Base-by-base conservation (phyloP, 441 rosid genomes). In the Gossypium gossypioides region DNA sequence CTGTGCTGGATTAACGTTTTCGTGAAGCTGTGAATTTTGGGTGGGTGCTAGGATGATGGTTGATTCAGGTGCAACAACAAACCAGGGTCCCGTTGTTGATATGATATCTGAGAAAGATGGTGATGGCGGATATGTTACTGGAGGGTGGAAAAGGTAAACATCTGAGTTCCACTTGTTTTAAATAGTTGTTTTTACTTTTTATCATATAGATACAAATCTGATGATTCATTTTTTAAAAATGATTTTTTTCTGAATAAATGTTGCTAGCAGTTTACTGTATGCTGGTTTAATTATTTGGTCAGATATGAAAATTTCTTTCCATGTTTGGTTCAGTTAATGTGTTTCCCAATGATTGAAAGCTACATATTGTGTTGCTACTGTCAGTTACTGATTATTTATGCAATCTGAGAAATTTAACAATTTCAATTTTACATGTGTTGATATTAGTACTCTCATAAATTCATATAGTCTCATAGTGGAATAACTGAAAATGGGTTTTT, bases 41-140 rank as follows among this genome's bases (percentile, higher is more conserved):
- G 71, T 61, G 16, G 77, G 77, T 66, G 24, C 68, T 37, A 90
- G 76, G 77, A 90, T 90, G 94, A 91, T 93, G 97, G 89, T 90
- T 25, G 97, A 89, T 87, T 79, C 91, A 1, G 77, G 84, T 59
- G 69, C 91, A 9, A 65, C 81, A 4, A 91, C 82, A 21, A 85
- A 84, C 66, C 76, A 72, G 40, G 83, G 82, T 24, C 78, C 82
- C 1, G 1, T 79, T 42, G 79, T 73, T 54, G 86, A 84, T 77
- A 65, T 80, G 34, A 72, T 82, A 42, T 74, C 72, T 1, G 87
- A 77, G 79, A 91, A 89, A 83, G 90, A 88, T 37, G 59, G 59
- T 55, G 59, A 55, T 55, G 60, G 60, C 4, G 60, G 60, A 75
- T 86, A 78, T 56, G 27, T 55, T 55, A 55, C 25, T 3, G 59